Base-by-base conservation (phyloP, 2,329 filamentous ascomycete genomes). In the Neurospora crassa region DNA sequence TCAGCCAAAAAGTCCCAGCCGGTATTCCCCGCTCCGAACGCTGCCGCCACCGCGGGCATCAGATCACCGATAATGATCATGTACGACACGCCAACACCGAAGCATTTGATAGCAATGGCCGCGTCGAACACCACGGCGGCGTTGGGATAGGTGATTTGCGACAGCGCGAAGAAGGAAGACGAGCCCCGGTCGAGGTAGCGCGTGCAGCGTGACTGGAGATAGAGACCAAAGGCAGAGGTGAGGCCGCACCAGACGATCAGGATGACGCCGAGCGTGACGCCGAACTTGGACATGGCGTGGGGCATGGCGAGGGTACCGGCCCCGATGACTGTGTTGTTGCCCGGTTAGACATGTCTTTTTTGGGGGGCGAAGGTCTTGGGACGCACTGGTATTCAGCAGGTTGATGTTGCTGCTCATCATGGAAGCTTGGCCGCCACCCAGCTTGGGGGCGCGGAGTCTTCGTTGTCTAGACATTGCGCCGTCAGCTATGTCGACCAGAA, bases 41-140 rank as follows among this genome's bases (percentile, higher is more conserved):
- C 96, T 73, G 89, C 83, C 34, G 96, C 90, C 11, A 99, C 96
- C 47, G 94, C 95, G 0, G 96, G 96, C 96, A 99, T 99, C 74
- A 99, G 84, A 80, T 99, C 96, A 69, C 96, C 96, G 76, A 99
- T 98, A 78, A 99, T 98, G 78, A 99, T 99, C 77, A 99, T 88
- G 82, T 99, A 99, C 77, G 94, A 97, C 72, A 98, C 93, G 29
- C 92, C 96, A 11, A 99, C 96, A 45, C 96, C 96, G 79, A 99
- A 99, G 81, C 96, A 99, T 80, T 99, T 99, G 78, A 99, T 90
- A 14, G 95, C 94, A 79, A 99, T 99, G 6, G 96, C 96, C 7
- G 91, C 90, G 82, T 99, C 96, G 80, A 99, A 99, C 67, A 98
- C 86, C 67, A 99, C 93, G 10, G 96, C 93, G 2, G 95, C 94